Percentiles rank a stretch among this genome's conserved stretches.
These are phyloP conservation scores for Botrytis porri DNA, from an alignment of 2,329 filamentous ascomycete genomes.

Conservation along the genomic window DNA sequence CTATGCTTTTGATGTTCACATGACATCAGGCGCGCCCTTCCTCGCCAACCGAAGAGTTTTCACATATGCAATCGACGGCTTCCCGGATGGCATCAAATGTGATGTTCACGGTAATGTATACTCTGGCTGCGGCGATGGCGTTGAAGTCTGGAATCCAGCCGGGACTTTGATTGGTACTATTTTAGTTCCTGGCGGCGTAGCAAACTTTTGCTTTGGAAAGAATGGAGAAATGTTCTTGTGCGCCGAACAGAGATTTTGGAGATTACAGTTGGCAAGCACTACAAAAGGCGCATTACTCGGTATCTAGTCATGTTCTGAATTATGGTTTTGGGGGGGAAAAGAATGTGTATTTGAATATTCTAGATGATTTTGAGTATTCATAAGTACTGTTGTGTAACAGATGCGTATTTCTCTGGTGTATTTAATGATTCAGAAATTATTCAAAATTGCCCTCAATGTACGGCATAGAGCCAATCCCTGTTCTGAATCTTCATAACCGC, in stretches of 20 bases:
- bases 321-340: background rate
- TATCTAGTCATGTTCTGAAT: background rate
- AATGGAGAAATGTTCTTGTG: constrained; percentile 34
- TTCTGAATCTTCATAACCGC: background rate
- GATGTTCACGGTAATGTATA: constrained; percentile 55
- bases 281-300: constrained; percentile 27
- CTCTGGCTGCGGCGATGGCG: constrained; percentile 52
- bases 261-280: constrained; percentile 25
- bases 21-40: constrained; percentile 24
- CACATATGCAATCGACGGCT: constrained; percentile 51
- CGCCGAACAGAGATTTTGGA: constrained; percentile 33
- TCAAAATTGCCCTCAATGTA: background rate
- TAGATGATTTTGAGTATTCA: background rate
- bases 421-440: background rate
- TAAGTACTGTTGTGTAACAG: background rate
- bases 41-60: constrained; percentile 44
- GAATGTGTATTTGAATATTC: background rate
- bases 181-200: constrained; percentile 30
- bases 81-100: constrained; percentile 59
- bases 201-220: constrained; percentile 36
- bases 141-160: constrained; percentile 51
- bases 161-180: constrained; percentile 53
- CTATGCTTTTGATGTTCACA: constrained; percentile 30
- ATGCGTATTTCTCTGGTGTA: background rate
- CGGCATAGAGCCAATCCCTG: background rate